A percentile compares a stretch with the other conserved stretches of the same genome.
Evolutionary conservation across 768 basidiomycete genomes (phyloP).

Genomic region (Boletus patriciae): DNA sequence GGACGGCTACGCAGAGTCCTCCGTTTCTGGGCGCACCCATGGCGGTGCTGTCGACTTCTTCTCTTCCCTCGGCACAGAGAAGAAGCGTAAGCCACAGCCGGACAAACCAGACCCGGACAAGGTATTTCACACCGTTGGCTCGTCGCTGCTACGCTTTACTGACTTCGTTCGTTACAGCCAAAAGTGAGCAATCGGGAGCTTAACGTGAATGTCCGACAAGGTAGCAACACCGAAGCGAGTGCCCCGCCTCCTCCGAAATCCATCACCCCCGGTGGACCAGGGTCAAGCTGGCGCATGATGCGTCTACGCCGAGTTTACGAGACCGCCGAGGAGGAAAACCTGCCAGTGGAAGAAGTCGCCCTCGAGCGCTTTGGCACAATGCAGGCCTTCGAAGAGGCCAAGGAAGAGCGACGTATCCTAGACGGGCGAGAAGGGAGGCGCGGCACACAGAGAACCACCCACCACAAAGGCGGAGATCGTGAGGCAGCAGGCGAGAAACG

Average conservation of each 20-base stretch:
- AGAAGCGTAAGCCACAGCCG: slow-evolving; percentile 60
- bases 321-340: slow-evolving; percentile 80
- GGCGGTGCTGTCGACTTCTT: slow-evolving; percentile 84
- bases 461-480: slow-evolving; percentile 40
- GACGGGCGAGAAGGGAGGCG: slow-evolving; percentile 75
- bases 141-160: slow-evolving; percentile 1
- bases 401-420: slow-evolving; percentile 79
- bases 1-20: slow-evolving; percentile 62
- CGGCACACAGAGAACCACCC: slow-evolving; percentile 36
- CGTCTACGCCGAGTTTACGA: slow-evolving; percentile 89
- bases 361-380: slow-evolving; percentile 85
- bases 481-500: slow-evolving; percentile 47
- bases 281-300: slow-evolving; percentile 98
- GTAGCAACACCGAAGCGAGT: slow-evolving; percentile 40
- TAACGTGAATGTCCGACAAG: slow-evolving; percentile 55
- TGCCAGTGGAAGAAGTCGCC: slow-evolving; percentile 73
- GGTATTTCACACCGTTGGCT: slow-evolving; percentile 37
- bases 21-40: slow-evolving; percentile 45
- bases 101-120: slow-evolving; percentile 71
- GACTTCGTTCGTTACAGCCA: slow-evolving; percentile 41
- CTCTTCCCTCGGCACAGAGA: slow-evolving; percentile 79
- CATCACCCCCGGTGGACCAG: slow-evolving; percentile 81
- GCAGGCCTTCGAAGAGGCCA: slow-evolving; percentile 85
- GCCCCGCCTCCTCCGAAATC: slow-evolving; percentile 44
- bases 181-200: slow-evolving; percentile 62